Evolutionary conservation across 2,329 filamentous ascomycete species (phyloP).

Genomic region (Talaromyces verruculosus): DNA sequence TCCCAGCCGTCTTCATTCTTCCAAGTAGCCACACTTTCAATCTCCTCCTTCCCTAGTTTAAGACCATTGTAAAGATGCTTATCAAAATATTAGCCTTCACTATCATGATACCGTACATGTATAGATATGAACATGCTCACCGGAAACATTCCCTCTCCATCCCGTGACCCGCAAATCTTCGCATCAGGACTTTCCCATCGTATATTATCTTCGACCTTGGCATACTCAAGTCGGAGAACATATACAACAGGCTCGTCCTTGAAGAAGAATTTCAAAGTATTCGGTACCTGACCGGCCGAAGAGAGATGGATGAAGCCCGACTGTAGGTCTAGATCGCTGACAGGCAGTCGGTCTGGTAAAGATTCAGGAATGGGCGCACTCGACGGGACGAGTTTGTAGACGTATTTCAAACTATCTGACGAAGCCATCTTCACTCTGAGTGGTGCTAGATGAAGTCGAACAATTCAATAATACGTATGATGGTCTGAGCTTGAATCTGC

Average conservation of each 20-base stretch:
- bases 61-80: constrained; percentile 43
- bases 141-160: constrained; percentile 42
- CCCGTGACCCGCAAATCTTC: constrained; percentile 37
- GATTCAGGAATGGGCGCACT: constrained; percentile 37
- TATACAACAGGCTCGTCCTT: constrained; percentile 39
- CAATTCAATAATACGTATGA: not conserved
- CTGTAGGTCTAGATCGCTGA: constrained; percentile 38
- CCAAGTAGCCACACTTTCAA: constrained; percentile 41
- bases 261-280: constrained; percentile 41
- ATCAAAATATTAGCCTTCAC: not conserved
- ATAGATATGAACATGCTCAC: constrained; percentile 27
- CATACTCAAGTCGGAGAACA: constrained; percentile 39
- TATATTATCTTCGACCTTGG: constrained; percentile 31
- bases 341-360: constrained; percentile 37
- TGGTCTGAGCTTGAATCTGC: not conserved
- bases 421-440: constrained; percentile 12
- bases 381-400: constrained; percentile 44
- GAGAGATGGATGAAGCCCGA: constrained; percentile 44
- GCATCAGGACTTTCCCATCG: constrained; percentile 42
- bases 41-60: constrained; percentile 38
- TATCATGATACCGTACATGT: not conserved
- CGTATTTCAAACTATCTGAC: constrained; percentile 28
- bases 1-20: constrained; percentile 41
- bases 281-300: constrained; percentile 38
- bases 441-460: too few species aligned